A percentile compares a stretch with the other conserved stretches of the same genome.
Evolutionary conservation across 192 early-diverging fungal genomes (phyloP).

Genomic region (Glomus cerebriforme): DNA sequence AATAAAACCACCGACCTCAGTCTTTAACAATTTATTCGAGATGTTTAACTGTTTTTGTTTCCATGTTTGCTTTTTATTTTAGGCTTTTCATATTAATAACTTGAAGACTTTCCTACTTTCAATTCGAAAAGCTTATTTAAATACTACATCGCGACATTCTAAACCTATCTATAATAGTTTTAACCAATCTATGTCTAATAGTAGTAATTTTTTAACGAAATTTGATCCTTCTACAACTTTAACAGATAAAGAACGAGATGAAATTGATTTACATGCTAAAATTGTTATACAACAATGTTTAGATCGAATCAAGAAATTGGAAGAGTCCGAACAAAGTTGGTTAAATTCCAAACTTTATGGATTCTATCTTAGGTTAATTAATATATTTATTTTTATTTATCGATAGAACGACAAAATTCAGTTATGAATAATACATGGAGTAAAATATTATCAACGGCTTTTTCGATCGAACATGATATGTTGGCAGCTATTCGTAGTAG

Average conservation of each 20-base stretch:
- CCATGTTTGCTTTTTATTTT: background rate
- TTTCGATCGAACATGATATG: constrained; percentile 46
- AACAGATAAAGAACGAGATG: constrained; percentile 65
- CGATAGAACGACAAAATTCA: constrained; percentile 24
- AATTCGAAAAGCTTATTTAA: constrained; percentile 59
- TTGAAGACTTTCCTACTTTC: constrained; percentile 52
- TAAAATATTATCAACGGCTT: background rate
- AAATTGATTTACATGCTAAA: constrained; percentile 67
- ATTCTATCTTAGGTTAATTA: background rate
- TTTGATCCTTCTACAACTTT: constrained; percentile 34
- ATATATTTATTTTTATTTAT: background rate
- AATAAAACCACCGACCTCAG: background rate
- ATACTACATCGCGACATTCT: constrained; percentile 36
- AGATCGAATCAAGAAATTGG: constrained; percentile 58
- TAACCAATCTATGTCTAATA: constrained; percentile 25
- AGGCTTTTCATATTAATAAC: constrained; percentile 49
- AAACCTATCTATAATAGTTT: constrained; percentile 15
- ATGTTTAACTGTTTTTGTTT: background rate
- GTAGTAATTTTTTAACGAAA: background rate
- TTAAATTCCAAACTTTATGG: background rate
- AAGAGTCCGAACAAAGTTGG: constrained; percentile 48
- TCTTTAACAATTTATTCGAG: too few relatives aligned
- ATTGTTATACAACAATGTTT: constrained; percentile 57
- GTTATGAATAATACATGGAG: constrained; percentile 21
- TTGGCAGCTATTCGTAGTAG: constrained; percentile 69